Conservation (phyloP, 2,329 filamentous ascomycete species). For the Emmonsiellopsis sp. region DNA sequence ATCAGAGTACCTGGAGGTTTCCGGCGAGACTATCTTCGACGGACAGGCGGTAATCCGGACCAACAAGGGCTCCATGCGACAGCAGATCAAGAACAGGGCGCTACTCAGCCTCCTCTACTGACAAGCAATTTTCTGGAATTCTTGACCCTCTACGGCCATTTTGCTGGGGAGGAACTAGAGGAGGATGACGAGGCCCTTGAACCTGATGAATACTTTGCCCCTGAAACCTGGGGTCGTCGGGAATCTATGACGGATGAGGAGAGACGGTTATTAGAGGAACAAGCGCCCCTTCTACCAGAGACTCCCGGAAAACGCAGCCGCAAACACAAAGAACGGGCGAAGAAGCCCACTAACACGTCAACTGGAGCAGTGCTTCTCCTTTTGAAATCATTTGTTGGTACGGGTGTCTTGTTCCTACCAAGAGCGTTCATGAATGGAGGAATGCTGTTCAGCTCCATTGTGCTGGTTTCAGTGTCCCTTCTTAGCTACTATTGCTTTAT, state of each 20-base stretch:
- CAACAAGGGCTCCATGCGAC: slow-evolving; percentile 30
- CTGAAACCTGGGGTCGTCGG: slow-evolving; percentile 50
- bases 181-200: slow-evolving; percentile 87
- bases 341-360: slow-evolving; percentile 66
- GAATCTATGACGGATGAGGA: slow-evolving; percentile 41
- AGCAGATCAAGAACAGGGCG: slow-evolving; percentile 26
- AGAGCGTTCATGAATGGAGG: slow-evolving; percentile 91
- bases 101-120: slow-evolving; percentile 54
- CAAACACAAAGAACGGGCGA: slow-evolving; percentile 65
- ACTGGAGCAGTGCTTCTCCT: slow-evolving; percentile 74
- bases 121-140: slow-evolving; percentile 96
- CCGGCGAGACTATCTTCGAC: slow-evolving; percentile 76
- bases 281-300: slow-evolving; percentile 65
- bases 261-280: slow-evolving; percentile 70
- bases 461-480: slow-evolving; percentile 74
- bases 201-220: slow-evolving; percentile 86
- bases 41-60: slow-evolving; percentile 59
- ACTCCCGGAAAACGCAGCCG: slow-evolving; percentile 64
- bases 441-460: slow-evolving; percentile 91
- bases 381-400: slow-evolving; percentile 96
- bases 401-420: slow-evolving; percentile 86
- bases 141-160: slow-evolving; percentile 88
- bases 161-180: slow-evolving; percentile 91
- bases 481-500: slow-evolving; percentile 98
- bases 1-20: slow-evolving; percentile 95